phyloP scores from a whole-genome alignment of 768 basidiomycete genomes.

The Naganishia kalamii region DNA sequence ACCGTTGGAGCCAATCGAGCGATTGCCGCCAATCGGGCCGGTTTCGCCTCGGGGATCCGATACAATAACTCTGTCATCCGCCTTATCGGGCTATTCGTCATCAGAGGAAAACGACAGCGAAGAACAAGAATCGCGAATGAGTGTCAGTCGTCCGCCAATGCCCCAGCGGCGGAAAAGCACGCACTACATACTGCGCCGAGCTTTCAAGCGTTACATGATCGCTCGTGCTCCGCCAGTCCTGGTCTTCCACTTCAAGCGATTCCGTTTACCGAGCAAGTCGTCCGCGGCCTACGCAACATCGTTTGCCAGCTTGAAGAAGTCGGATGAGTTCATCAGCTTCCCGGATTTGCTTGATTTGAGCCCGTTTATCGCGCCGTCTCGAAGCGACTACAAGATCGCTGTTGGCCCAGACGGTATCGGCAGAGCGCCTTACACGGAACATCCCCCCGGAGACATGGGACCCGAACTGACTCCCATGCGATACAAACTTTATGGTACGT shows the following conservation, averaged over 20 bases:
- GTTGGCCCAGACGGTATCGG: constrained; percentile 31
- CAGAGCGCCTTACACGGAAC: constrained; percentile 41
- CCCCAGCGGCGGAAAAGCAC: constrained; percentile 43
- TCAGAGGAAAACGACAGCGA: constrained; percentile 21
- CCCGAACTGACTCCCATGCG: constrained; percentile 37
- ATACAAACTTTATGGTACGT: constrained; percentile 40
- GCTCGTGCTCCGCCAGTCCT: constrained; percentile 69
- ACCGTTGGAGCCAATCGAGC: background rate
- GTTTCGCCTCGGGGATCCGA: constrained; percentile 3
- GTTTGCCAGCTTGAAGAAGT: constrained; percentile 48
- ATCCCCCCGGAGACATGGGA: constrained; percentile 37
- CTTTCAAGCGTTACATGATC: constrained; percentile 93
- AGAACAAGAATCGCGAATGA: constrained; percentile 10
- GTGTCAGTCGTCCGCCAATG: constrained; percentile 27
- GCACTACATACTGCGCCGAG: constrained; percentile 70
- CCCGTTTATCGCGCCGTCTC: constrained; percentile 74
- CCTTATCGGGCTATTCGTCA: constrained; percentile 16
- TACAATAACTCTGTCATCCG: constrained; percentile 3
- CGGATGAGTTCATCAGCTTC: constrained; percentile 86
- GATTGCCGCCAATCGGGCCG: background rate
- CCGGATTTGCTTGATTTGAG: constrained; percentile 77
- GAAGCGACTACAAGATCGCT: constrained; percentile 40
- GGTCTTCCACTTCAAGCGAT: constrained; percentile 87
- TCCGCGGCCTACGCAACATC: constrained; percentile 25
- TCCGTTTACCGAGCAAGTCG: constrained; percentile 69